A percentile compares a stretch with the other conserved stretches of the same genome.
These are phyloP conservation scores for Mortierella sp. DNA, from an alignment of 371 early-diverging fungal genomes.

Conservation along the genomic window DNA sequence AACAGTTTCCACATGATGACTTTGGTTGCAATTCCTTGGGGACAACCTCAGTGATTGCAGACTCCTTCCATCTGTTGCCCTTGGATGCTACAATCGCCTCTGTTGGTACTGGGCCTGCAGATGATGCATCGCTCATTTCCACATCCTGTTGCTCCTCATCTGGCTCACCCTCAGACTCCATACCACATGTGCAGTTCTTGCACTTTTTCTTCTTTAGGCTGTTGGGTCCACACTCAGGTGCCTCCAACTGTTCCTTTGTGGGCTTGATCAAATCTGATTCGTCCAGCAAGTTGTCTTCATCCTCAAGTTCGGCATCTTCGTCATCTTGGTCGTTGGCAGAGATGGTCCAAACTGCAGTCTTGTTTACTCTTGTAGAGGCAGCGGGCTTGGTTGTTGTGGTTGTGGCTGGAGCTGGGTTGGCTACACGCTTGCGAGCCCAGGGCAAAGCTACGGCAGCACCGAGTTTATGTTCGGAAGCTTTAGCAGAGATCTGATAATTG, in stretches of 20 bases:
- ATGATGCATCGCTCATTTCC: conserved; percentile 16
- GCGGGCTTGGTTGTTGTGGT: conserved; percentile 24
- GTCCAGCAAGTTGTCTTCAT: conserved; percentile 91
- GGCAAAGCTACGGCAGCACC: conserved; percentile 79
- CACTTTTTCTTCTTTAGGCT: conserved; percentile 92
- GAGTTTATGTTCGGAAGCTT: conserved; percentile 89
- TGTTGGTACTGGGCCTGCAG: conserved; percentile 76
- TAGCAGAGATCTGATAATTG: conserved; percentile 67
- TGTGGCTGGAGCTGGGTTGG: conserved; percentile 15
- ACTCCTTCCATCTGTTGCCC: conserved; percentile 46
- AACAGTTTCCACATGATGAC: conserved; percentile 85
- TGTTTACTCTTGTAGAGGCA: conserved; percentile 31
- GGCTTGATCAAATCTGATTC: conserved; percentile 90
- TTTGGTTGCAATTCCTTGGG: conserved; percentile 64
- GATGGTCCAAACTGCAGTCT: conserved; percentile 72
- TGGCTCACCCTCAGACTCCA: conserved; percentile 81
- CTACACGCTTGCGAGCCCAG: conserved; percentile 65
- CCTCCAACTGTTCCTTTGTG: conserved; percentile 69
- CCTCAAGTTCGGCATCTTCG: conserved; percentile 77
- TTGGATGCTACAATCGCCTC: conserved; percentile 64
- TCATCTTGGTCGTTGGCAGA: conserved; percentile 76
- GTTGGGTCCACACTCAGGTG: conserved; percentile 76
- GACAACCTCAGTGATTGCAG: conserved; percentile 68
- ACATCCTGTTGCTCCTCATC: conserved; percentile 47
- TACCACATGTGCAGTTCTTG: conserved; percentile 97